A percentile compares a stretch with the other conserved stretches of the same genome.
These are phyloP conservation scores for Populus hybrid DNA, from an alignment of 441 rosid species.

Conservation along the genomic window DNA sequence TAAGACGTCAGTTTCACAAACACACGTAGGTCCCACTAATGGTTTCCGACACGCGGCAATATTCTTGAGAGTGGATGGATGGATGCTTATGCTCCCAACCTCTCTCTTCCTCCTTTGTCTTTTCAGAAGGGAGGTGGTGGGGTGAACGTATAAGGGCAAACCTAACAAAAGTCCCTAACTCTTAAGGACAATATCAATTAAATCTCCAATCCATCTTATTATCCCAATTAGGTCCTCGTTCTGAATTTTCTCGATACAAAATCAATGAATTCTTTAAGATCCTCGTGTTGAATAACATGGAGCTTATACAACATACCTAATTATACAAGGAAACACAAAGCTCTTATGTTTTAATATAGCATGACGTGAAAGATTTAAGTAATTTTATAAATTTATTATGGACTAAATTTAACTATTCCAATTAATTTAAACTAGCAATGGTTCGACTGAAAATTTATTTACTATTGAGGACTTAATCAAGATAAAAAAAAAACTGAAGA, in stretches of 20 bases:
- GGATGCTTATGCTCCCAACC: neutral
- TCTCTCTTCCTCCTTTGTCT: neutral
- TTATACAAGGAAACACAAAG: too few relatives aligned
- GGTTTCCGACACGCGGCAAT: neutral
- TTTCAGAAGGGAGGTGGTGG: neutral
- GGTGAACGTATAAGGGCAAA: too few relatives aligned
- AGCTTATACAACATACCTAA: too few relatives aligned
- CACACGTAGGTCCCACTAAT: neutral
- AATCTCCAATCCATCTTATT: neutral
- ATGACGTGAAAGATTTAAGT: neutral
- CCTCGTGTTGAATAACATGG: too few relatives aligned
- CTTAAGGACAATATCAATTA: neutral
- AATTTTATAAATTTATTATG: neutral
- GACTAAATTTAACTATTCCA: neutral
- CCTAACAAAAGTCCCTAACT: neutral
- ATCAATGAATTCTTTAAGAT: too few relatives aligned
- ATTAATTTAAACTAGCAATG: too few relatives aligned
- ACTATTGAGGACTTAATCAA: too few relatives aligned
- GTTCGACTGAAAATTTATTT: too few relatives aligned
- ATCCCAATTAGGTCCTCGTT: neutral
- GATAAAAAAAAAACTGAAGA: too few relatives aligned
- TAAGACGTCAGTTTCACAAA: too few relatives aligned
- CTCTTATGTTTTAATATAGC: neutral
- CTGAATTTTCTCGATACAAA: too few relatives aligned
- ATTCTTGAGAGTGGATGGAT: neutral